Evolutionary conservation across 371 early-diverging fungal species (phyloP).

Genomic region (Umbelopsis sp.): DNA sequence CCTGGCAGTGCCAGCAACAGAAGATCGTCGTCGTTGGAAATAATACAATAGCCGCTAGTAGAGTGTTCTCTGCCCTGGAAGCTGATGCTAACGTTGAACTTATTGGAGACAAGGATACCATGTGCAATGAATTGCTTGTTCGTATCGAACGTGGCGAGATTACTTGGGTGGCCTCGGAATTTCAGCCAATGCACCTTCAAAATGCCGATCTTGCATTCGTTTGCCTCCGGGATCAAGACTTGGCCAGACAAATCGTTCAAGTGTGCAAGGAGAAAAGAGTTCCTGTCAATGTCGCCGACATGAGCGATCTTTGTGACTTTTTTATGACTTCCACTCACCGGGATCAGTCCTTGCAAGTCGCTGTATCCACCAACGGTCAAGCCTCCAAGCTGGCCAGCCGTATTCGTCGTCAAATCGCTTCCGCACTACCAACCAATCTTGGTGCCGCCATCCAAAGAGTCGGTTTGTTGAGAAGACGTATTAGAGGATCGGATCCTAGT

Average conservation of each 20-base stretch:
- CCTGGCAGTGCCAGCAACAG: conserved; percentile 59
- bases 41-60: conserved; percentile 63
- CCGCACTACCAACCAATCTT: conserved; percentile 57
- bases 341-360: conserved; percentile 75
- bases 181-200: not conserved
- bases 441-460: conserved; percentile 70
- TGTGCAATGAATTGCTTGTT: conserved; percentile 60
- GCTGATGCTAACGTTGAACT: conserved; percentile 72
- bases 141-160: conserved; percentile 56
- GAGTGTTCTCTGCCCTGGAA: conserved; percentile 70
- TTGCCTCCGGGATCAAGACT: conserved; percentile 4
- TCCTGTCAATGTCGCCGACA: conserved; percentile 82
- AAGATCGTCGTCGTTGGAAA: conserved; percentile 71
- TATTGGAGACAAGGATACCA: conserved; percentile 32
- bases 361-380: conserved; percentile 81
- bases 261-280: conserved; percentile 30
- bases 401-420: conserved; percentile 62
- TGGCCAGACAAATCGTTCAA: not conserved
- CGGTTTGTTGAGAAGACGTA: conserved; percentile 58
- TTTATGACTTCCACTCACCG: conserved; percentile 80
- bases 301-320: conserved; percentile 77
- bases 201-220: conserved; percentile 20
- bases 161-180: conserved; percentile 34
- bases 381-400: conserved; percentile 77
- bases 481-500: conserved; percentile 59